Conservation (phyloP, 2,329 filamentous ascomycete species). For the Trematosphaeria pertusa region DNA sequence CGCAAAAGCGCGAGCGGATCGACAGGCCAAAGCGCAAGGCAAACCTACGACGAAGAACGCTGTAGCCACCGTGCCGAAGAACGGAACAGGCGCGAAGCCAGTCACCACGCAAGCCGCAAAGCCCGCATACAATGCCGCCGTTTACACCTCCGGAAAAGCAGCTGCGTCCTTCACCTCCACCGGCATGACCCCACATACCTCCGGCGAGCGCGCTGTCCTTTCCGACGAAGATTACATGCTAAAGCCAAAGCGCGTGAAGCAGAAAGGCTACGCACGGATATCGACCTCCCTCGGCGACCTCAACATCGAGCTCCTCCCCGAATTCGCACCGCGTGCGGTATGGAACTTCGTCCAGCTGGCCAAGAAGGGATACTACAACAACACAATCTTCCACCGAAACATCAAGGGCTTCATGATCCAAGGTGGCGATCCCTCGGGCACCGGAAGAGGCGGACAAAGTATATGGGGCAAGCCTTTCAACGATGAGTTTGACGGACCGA, state of each 20-base stretch:
- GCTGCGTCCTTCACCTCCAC: slow-evolving; percentile 96
- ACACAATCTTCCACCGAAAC: slow-evolving; percentile 87
- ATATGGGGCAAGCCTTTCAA: slow-evolving; percentile 95
- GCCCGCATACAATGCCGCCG: slow-evolving; percentile 76
- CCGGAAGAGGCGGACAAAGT: slow-evolving; percentile 85
- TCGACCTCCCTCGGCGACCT: slow-evolving; percentile 84
- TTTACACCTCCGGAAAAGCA: slow-evolving; percentile 87
- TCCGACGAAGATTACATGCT: slow-evolving; percentile 98
- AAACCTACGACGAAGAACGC: slow-evolving; percentile 23
- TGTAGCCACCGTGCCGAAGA: slow-evolving; percentile 27
- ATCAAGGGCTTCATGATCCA: slow-evolving; percentile 98
- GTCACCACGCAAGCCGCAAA: slow-evolving; percentile 52
- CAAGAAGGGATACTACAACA: slow-evolving; percentile 88
- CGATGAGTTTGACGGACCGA: slow-evolving; percentile 89
- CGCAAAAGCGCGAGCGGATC: slow-evolving; percentile 82
- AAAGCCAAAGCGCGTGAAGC: slow-evolving; percentile 85
- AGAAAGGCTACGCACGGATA: slow-evolving; percentile 89
- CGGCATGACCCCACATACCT: slow-evolving; percentile 89
- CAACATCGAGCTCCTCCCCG: slow-evolving; percentile 88
- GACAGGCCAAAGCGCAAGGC: slow-evolving; percentile 54
- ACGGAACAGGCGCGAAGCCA: slow-evolving; percentile 38
- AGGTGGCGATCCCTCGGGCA: slow-evolving; percentile 91
- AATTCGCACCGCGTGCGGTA: slow-evolving; percentile 89
- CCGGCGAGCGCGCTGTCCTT: slow-evolving; percentile 81
- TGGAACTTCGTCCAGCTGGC: slow-evolving; percentile 95